Evolutionary conservation across 495 filamentous ascomycete genomes (phyloP), one percentile per base, ranked within the genome.

Genomic region (Neurospora terricola): DNA sequence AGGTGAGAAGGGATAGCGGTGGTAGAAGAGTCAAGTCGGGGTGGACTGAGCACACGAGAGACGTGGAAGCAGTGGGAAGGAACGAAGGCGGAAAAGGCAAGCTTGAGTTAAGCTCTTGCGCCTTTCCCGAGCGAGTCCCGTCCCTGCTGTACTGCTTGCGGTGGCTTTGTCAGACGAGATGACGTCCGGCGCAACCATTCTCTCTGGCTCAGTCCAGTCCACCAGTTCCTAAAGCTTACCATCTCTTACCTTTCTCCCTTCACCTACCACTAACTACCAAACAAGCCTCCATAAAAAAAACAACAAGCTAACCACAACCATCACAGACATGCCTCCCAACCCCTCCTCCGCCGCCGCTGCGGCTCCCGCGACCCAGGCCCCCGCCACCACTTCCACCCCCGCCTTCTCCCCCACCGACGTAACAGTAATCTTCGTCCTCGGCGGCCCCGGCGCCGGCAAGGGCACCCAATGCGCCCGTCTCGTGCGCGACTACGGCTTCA

Each of bases 401-500:
- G 89, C 93, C 75, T 99, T 97, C 89, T 90, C 88, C 71, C 85
- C 91, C n/a, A 74, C 86, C 69, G 85, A 92, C 48, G 93, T 94
- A 16, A 94, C 94, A 10, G 95, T 99, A 75, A 86, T 99, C 83
- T 94, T 93, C 85, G 91, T 93, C 18, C 91, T 94, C 71, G 91
- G 91, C 81, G 91, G 91, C 9, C 91, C 91, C 6, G 91, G 91
- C 75, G 90, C 91, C 39, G 91, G 91, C 74, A 94, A 94, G 79
- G 91, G 91, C 75, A 94, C 91, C 38, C 96, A 99, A 81, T 99
- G 94, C 85, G 88, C 90, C 59, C 91, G 93, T 72, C 89, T 99
- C 18, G 94, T 97, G 38, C 83, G 86, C n/a, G 91, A 94, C 83
- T 97, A 94, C 84, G 90, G 89, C 79, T 98, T 99, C 89, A 89